Evolutionary conservation across 768 basidiomycete genomes (phyloP), one percentile per base, ranked within the genome.

Genomic region (Rhodosporidiobolus odoratus): DNA sequence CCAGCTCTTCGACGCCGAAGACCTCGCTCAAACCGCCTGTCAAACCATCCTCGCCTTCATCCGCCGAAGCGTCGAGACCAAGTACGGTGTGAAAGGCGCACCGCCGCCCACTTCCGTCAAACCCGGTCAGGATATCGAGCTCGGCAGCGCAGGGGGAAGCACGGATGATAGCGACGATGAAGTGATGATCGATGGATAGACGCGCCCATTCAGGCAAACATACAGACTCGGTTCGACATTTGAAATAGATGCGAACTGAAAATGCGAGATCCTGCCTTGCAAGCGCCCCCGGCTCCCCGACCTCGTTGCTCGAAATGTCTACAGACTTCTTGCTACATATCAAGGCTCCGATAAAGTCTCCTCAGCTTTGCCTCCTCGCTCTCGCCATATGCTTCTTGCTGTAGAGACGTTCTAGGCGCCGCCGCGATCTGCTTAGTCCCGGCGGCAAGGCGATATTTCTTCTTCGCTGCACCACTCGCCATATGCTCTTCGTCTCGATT

Each of bases 1-100:
- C 25, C 65, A 77, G 76, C 65, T 77, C 5, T 65, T 69, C 25
- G 56, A 66, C 21, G 76, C 76, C 1, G 65, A 73, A 37, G 65
- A 72, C 27, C 32, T 74, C 41, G 76, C 72, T 3, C 38, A 65
- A 23, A 43, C 45, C 0, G 76, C 75, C 0, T 30, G 57, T 0
- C 57, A 47, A 35, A 61, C 50, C 1, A 54, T 76, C 15, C 40
- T 71, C 17, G 73, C 62, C 25, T 77, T 77, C 48, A 58, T 77
- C 35, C 71, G 76, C 37, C 57, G 57, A 32, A 65, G 62, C 32
- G 69, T 76, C 32, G 73, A 76, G 58, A 58, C 56, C 12, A 59
- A 71, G 32, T 77, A 77, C 48, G 69, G 73, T 27, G 66, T 57
- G 23, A 56, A 35, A 19, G 27, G 59, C 21, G 48, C 60, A 4